These are phyloP conservation scores for Dictyostelium citrinum DNA, from an alignment of 78 protist genomes.

Conservation along the genomic window DNA sequence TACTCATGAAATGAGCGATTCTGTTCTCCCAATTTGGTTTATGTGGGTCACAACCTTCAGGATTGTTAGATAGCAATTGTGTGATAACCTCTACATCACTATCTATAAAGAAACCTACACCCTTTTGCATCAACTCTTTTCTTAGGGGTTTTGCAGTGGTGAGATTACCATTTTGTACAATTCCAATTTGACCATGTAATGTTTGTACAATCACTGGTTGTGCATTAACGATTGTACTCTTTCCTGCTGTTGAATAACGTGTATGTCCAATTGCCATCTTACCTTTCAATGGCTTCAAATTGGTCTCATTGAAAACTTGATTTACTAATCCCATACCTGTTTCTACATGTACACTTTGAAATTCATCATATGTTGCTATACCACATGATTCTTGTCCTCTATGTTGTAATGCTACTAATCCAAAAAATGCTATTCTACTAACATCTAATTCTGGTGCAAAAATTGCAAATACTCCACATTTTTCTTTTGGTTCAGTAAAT, in stretches of 20 bases:
- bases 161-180: constrained; percentile 75
- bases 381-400: constrained; percentile 81
- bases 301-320: constrained; percentile 79
- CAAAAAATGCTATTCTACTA: constrained; percentile 65
- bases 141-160: constrained; percentile 57
- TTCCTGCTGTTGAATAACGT: constrained; percentile 80
- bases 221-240: constrained; percentile 47
- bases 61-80: constrained; percentile 49
- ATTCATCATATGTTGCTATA: constrained; percentile 69
- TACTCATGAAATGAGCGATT: constrained; percentile 47
- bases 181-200: constrained; percentile 69
- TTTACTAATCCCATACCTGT: constrained; percentile 82
- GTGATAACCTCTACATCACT: constrained; percentile 70
- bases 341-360: constrained; percentile 67
- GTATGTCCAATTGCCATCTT: constrained; percentile 81
- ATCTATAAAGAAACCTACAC: constrained; percentile 76
- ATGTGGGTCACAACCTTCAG: constrained; percentile 3
- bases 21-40: constrained; percentile 77
- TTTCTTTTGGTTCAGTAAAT: constrained; percentile 67
- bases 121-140: constrained; percentile 65
- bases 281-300: constrained; percentile 68
- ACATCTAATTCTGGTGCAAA: constrained; percentile 76
- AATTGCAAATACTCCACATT: constrained; percentile 79
- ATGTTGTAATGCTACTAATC: constrained; percentile 78
- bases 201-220: constrained; percentile 79